Base-by-base conservation (phyloP, 2,329 filamentous ascomycete genomes). In the Pyricularia sp. region DNA sequence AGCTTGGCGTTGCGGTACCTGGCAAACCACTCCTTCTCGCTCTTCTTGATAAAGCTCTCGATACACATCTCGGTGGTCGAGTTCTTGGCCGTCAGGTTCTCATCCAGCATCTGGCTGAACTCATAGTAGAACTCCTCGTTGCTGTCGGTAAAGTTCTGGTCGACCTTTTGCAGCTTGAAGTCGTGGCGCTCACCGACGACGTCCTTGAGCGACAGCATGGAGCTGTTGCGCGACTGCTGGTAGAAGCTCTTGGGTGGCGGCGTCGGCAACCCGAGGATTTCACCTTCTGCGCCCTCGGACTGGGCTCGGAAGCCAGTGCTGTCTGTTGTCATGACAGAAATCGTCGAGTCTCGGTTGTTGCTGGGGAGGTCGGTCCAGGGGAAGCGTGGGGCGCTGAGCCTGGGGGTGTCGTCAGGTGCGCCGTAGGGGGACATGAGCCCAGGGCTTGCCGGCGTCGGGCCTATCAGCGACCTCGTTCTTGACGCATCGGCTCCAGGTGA, bases 1-100 rank as follows among this genome's bases (percentile, higher is more conserved):
- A 67, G 57, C 60, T 67, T 68, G 62, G 82, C 84, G 67, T 84
- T 78, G 63, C 84, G 78, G 71, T 85, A 82, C 35, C 79, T 76
- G 65, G 79, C 77, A 70, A 86, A 88, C 86, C 86, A 89, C 67
- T 85, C 80, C 76, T 87, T 88, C 73, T 89, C 85, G 28, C 83
- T 85, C 70, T 84, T 84, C 66, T 82, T 80, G 13, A 89, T 75
- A 71, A 83, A 88, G 55, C 85, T 80, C 69, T 88, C 86, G 65
- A 88, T 87, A 70, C 86, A 88, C 9, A 88, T 75, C 35, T 82
- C 77, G 1, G 75, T 79, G 66, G 84, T 80, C 0, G 84, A 87
- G 66, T 82, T 86, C 67, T 79, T 78, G 9, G 81, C 84, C 60
- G 70, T 73, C 19, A 88, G 75, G 2, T 74, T 72, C 35, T 84